Base-by-base conservation (phyloP, 805 yeast species). In the Saccharomycopsis fibuligera region DNA sequence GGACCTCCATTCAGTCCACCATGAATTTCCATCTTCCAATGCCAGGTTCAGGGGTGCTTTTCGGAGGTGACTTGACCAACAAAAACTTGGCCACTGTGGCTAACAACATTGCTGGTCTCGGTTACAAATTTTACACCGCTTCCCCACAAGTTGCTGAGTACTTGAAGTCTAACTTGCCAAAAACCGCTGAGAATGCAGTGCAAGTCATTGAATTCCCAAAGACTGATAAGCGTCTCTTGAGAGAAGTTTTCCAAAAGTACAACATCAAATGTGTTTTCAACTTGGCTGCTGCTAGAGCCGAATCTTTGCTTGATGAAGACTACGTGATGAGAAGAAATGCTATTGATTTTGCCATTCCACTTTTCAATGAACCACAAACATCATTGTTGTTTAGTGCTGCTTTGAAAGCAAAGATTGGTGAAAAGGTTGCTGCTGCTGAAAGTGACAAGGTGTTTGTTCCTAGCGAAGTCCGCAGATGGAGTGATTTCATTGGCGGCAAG, bases 291-390 rank as follows among this genome's bases (percentile, higher is more conserved):
- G 84, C 86, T 38, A 80, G 96, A 65, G 99, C 98, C 39, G 95
- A 86, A 60, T 70, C 76, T 56, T 74, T 87, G 56, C 67, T 78
- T 56, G 97, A 93, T 62, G 83, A 85, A 67, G 97, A 93, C 69
- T 93, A 93, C 67, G 83, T 91, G 50, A 93, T 93, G 99, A 84
- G 99, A 75, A 84, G 99, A 74, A 93, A 93, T 66, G 98, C 99
- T 42, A 95, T 93, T 70, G 99, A 93, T 67, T 93, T 93, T 65
- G 98, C 86, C 53, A 83, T 91, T 61, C 96, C 99, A 38, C 74
- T 93, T 63, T 91, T 93, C 74, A 93, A 91, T 64, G 99, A 93
- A 72, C 96, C 98, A 56, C 81, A 88, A 64, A 95, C 99, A 21
- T 84, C 96, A 2, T 63, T 81, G 59, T 70, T 93, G 58, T 93